Conservation (phyloP, 345 rosid species). For the Brassica incana region DNA sequence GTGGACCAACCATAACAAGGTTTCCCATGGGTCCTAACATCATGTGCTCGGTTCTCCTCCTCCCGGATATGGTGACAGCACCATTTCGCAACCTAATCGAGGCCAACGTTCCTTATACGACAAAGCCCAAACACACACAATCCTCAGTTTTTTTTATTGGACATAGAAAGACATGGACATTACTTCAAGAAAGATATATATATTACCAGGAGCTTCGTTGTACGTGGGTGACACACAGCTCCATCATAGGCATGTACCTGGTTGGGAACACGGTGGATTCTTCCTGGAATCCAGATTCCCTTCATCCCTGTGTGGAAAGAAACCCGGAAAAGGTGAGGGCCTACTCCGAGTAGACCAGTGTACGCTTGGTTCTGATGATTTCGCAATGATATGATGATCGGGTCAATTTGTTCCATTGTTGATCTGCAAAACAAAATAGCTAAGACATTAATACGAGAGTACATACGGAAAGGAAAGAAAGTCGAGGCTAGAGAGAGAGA, state of each 20-base stretch:
- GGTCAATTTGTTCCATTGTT: background rate
- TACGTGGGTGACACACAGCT: background rate
- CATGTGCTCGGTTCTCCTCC: background rate
- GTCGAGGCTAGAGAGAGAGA: background rate
- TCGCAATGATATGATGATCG: background rate
- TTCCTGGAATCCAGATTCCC: background rate
- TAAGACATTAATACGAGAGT: background rate
- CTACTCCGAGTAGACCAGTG: background rate
- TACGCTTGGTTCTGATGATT: background rate
- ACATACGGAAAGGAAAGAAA: background rate
- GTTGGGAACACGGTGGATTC: background rate
- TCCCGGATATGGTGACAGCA: background rate
- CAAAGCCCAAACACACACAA: background rate
- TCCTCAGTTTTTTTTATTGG: background rate
- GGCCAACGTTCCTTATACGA: background rate
- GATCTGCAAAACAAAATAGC: background rate
- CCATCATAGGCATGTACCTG: background rate
- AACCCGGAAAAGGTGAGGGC: background rate
- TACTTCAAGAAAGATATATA: no score
- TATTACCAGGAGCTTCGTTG: background rate
- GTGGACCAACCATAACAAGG: background rate
- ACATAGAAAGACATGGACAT: background rate
- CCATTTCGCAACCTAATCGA: background rate
- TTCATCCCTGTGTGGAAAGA: background rate
- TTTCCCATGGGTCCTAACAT: background rate